Base-by-base conservation (phyloP, 371 early-diverging fungal genomes). In the Rhizopus sp. region DNA sequence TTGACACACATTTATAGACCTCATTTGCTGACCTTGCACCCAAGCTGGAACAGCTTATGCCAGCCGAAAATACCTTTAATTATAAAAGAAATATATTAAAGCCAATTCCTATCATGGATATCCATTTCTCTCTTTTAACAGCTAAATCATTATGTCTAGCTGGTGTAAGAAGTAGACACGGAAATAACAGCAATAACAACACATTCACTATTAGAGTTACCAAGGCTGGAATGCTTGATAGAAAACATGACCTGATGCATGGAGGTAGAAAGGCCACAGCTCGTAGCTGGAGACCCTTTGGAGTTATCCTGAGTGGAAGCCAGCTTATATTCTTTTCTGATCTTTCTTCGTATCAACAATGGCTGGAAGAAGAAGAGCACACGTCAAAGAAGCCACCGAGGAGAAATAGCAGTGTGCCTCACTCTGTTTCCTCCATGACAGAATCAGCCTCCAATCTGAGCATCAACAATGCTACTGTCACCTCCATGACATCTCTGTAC, bases 241-340 rank as follows among this genome's bases (percentile, higher is more conserved):
- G 92, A 46, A 92, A 92, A 67, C 82, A 87, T 54, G 92, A 92
- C 51, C 59, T 85, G 38, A 50, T 70, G 13, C 87, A 85, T 34
- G 74, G 83, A 30, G 89, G 89, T n/a, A 84, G 82, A 52, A 86
- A 84, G 42, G 83, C 88, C 8, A 78, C 82, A 2, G 76, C 84
- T 37, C 81, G 92, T 7, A 80, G 86, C 29, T 92, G 92, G 92
- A 78, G 88, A 69, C 81, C 86, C 5, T 80, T 87, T 46, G 89
- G 90, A 53, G 80, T 89, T 42, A 86, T 91, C 12, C 64, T 92
- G 39, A 87, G 88, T 60, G 91, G 92, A 29, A 88, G 86, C 40
- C 89, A 90, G 52, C 73, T 92, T 53, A 80, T 91, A 46, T 83
- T 92, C 46, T 90, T 92, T 65, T 74, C 78, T 3, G 87, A 86